Evolutionary conservation across 371 early-diverging fungal species (phyloP), one percentile per base, ranked within the genome.

Genomic region (Apophysomyces trapeziformis): DNA sequence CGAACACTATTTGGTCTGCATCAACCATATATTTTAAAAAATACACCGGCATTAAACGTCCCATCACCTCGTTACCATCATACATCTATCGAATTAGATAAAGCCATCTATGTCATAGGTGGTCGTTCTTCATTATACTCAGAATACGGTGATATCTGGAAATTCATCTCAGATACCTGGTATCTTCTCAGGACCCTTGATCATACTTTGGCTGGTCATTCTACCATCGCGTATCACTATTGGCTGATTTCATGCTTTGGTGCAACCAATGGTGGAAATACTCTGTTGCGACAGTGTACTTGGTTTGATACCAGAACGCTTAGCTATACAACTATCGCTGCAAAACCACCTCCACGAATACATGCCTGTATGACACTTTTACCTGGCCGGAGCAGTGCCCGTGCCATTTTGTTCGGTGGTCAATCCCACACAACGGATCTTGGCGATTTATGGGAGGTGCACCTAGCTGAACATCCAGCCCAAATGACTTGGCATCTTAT

Each of bases 241-340:
- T 70, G 70, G 68, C 38, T 75, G 5, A 58, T 75, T 43, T 68
- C 73, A 35, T 75, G 76, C 43, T 75, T 72, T 59, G 76, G 69
- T 8, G 54, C 32, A 60, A 35, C 64, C 35, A 11, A 43, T 4
- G 38, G 18, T 60, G 18, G 35, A 38, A 1, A 36, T 9, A 50
- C 16, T 26, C 5, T 50, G 54, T 50, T 50, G 21, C 54, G 59
- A 16, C 36, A 54, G 32, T 72, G 67, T 14, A 61, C 62, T 7
- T 64, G 61, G 67, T 37, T 67, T 57, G 58, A 69, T 44, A 64
- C 67, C 12, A 21, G 13, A 12, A 54, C 38, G 18, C 50, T 68
- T 16, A 39, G 56, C 26, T 5, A 43, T 38, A 41, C 9, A 12
- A 63, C 60, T 11, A 36, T 35, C 36, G 16, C 21, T 26, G 62